Evolutionary conservation across 192 early-diverging fungal genomes (phyloP).

Genomic region (Backusella morwellensis): DNA sequence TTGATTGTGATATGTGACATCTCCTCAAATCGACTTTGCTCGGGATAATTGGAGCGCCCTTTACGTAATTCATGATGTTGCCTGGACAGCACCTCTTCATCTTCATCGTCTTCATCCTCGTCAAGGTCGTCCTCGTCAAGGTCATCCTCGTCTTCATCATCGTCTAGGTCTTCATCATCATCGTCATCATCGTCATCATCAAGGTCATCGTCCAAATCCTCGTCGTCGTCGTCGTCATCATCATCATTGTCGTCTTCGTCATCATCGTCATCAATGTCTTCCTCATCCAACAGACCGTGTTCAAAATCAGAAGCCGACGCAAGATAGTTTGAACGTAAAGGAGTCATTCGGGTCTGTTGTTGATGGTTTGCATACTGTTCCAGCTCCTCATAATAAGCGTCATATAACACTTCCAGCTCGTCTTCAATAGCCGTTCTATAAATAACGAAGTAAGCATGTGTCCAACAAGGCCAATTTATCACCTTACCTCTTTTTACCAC

Average conservation of each 20-base stretch:
- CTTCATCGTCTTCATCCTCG: neutral
- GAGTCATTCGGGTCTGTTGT: slow-evolving; percentile 31
- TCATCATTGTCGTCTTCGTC: slow-evolving; percentile 38
- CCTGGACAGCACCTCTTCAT: neutral
- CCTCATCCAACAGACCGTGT: slow-evolving; percentile 39
- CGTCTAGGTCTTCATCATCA: slow-evolving; percentile 36
- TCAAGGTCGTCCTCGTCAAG: neutral
- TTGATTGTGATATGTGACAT: neutral
- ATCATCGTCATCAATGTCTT: slow-evolving; percentile 30
- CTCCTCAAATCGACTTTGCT: neutral
- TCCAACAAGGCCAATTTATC: neutral
- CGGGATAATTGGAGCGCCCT: neutral
- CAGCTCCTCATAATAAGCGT: slow-evolving; percentile 87
- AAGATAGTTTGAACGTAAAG: neutral
- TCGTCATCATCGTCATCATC: slow-evolving; percentile 60
- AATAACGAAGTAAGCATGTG: neutral
- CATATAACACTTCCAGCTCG: slow-evolving; percentile 81
- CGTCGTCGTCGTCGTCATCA: slow-evolving; percentile 44
- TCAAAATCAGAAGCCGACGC: slow-evolving; percentile 2
- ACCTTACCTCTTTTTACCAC: slow-evolving; percentile 73
- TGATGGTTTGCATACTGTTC: slow-evolving; percentile 84
- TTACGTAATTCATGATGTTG: neutral
- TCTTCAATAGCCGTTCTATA: slow-evolving; percentile 76
- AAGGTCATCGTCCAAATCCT: slow-evolving; percentile 52
- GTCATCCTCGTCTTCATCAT: slow-evolving; percentile 43